These are phyloP conservation scores for Dinochytrium kinnereticum DNA, from an alignment of 371 early-diverging fungal genomes.

Conservation along the genomic window DNA sequence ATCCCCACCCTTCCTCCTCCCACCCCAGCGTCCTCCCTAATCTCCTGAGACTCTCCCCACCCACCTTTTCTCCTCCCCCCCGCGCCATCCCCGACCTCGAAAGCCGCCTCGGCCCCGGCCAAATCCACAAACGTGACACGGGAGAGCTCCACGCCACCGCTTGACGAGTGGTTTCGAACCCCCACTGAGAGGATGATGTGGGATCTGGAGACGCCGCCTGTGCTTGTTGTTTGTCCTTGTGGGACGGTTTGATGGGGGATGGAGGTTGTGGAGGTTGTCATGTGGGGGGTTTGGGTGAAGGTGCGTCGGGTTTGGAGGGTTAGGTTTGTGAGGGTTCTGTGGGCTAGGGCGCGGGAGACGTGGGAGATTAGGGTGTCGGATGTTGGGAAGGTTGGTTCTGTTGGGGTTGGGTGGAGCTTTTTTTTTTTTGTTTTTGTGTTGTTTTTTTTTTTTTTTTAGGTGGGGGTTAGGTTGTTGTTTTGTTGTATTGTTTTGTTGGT, in stretches of 20 bases:
- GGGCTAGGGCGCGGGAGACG: constrained; percentile 12
- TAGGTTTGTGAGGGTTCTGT: constrained; percentile 3
- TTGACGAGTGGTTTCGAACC: neutral
- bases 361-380: constrained; percentile 14
- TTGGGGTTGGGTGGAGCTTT: constrained; percentile 1
- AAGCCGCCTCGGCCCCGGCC: constrained; percentile 6
- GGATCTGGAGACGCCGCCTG: constrained; percentile 4
- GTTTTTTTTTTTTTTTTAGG: neutral
- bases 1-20: neutral
- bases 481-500: too few relatives aligned
- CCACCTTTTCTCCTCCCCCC: neutral
- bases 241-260: neutral
- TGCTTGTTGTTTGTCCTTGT: neutral
- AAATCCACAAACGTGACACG: constrained; percentile 2
- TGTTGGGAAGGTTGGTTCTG: neutral
- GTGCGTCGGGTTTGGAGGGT: neutral
- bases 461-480: neutral
- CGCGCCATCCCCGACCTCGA: neutral
- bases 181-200: constrained; percentile 7
- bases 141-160: neutral
- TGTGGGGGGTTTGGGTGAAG: constrained; percentile 1
- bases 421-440: neutral
- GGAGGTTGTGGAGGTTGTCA: neutral
- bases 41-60: neutral
- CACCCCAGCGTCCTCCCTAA: neutral